A percentile compares a stretch with the other conserved stretches of the same genome.
These are phyloP conservation scores for Diaporthe amygdali DNA, from an alignment of 2,329 filamentous ascomycete genomes.

Conservation along the genomic window DNA sequence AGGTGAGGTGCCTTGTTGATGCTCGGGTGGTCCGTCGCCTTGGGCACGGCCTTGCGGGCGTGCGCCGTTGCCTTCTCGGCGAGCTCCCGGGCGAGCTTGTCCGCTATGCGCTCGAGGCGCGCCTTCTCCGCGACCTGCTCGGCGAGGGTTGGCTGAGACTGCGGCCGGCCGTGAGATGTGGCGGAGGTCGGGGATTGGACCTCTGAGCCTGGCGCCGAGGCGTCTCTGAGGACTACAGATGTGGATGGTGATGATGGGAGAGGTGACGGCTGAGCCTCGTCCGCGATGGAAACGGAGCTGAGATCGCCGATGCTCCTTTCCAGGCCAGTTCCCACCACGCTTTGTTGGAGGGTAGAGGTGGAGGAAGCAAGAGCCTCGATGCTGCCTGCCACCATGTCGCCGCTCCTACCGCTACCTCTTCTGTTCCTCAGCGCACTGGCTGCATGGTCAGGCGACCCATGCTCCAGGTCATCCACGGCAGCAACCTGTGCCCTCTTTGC, in stretches of 20 bases:
- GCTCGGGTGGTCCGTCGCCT: conserved; percentile 59
- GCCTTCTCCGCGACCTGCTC: conserved; percentile 65
- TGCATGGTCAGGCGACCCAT: conserved; percentile 23
- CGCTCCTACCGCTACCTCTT: conserved; percentile 20
- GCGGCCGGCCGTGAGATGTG: conserved; percentile 28
- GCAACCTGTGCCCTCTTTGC: conserved; percentile 33
- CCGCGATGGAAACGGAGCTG: conserved; percentile 27
- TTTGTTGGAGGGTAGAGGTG: conserved; percentile 29
- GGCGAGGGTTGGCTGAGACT: conserved; percentile 44
- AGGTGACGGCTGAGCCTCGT: conserved; percentile 29
- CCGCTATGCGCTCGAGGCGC: conserved; percentile 63
- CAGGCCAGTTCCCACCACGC: conserved; percentile 16
- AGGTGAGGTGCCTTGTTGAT: conserved; percentile 63
- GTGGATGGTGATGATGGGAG: conserved; percentile 28
- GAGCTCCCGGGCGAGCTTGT: conserved; percentile 58
- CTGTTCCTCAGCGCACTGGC: conserved; percentile 27
- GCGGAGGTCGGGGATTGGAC: conserved; percentile 22
- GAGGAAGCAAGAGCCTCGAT: conserved; percentile 27
- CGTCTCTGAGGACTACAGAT: conserved; percentile 25
- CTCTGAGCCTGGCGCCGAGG: conserved; percentile 16
- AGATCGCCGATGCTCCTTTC: conserved; percentile 28
- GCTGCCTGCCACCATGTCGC: conserved; percentile 10
- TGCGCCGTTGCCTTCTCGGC: conserved; percentile 60
- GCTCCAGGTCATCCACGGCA: conserved; percentile 23
- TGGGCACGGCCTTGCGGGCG: conserved; percentile 54